These are phyloP conservation scores for Zanthoxylum bungeanum DNA, from an alignment of 345 rosid genomes.

Conservation along the genomic window DNA sequence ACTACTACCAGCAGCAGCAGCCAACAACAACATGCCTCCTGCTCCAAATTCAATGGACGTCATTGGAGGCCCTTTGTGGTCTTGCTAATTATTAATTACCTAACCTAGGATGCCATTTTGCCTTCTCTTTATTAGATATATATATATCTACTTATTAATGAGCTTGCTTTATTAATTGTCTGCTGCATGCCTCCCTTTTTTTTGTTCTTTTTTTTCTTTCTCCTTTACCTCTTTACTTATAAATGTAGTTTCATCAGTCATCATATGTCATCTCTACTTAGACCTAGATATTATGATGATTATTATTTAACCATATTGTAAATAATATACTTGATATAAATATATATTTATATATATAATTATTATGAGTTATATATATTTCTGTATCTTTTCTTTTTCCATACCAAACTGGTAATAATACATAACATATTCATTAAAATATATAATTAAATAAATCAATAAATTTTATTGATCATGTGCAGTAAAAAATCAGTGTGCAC, in stretches of 20 bases:
- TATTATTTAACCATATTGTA: constrained; percentile 15
- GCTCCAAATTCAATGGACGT: constrained; percentile 27
- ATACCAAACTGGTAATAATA: too few relatives aligned
- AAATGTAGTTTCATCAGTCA: neutral
- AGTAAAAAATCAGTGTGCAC: too few relatives aligned
- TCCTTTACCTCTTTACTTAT: neutral
- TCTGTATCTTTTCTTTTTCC: too few relatives aligned
- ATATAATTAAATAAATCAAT: too few relatives aligned
- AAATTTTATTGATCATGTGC: too few relatives aligned
- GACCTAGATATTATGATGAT: neutral
- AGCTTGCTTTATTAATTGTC: constrained; percentile 13
- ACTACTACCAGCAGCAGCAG: too few relatives aligned
- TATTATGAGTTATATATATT: too few relatives aligned
- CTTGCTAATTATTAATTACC: constrained; percentile 21
- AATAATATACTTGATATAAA: constrained; percentile 5
- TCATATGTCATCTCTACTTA: neutral
- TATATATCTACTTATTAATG: constrained; percentile 10
- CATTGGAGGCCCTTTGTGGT: constrained; percentile 41
- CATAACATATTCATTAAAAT: too few relatives aligned
- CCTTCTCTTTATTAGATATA: neutral
- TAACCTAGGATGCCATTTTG: constrained; percentile 8
- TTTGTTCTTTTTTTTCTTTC: neutral
- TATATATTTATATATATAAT: neutral
- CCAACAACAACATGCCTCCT: constrained; percentile 11
- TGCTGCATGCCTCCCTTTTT: neutral